Evolutionary conservation across 345 rosid species (phyloP).

Genomic region (Eucalyptus cloeziana): DNA sequence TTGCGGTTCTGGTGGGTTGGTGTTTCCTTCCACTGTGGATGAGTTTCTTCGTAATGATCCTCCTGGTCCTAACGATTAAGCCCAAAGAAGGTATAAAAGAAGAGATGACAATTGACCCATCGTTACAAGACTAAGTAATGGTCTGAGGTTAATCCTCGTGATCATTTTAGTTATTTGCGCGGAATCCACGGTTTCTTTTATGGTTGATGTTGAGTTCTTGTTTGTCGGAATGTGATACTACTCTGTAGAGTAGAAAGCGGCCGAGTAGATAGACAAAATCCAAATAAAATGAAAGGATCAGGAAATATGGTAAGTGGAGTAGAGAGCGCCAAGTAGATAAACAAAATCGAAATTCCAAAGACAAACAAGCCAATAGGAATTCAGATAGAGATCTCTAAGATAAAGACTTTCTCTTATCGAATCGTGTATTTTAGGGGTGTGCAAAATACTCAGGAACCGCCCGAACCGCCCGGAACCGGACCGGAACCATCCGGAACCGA

Average conservation of each 20-base stretch:
- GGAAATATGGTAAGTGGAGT: neutral
- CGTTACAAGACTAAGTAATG: too few relatives aligned
- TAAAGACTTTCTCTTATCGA: neutral
- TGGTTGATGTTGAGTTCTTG: too few relatives aligned
- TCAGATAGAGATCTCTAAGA: conserved; percentile 15
- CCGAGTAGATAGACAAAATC: neutral
- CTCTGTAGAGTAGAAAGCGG: neutral
- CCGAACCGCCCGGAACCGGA: too few relatives aligned
- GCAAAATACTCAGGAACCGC: too few relatives aligned
- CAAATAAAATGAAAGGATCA: neutral
- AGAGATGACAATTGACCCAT: neutral
- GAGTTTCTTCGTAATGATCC: conserved; percentile 27
- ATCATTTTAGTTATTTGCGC: neutral
- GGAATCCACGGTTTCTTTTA: too few relatives aligned
- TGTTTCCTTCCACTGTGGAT: conserved; percentile 30
- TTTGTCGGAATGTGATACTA: too few relatives aligned
- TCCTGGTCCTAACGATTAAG: neutral
- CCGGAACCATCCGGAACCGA: too few relatives aligned
- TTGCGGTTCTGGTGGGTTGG: conserved; percentile 7
- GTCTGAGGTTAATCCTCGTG: neutral
- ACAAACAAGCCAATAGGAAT: neutral
- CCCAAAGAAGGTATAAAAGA: neutral
- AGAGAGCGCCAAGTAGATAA: conserved; percentile 1
- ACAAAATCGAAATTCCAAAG: neutral
- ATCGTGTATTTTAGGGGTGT: too few relatives aligned